These are phyloP conservation scores for Cutaneotrichosporon mucoides DNA, from an alignment of 1,284 basidiomycete species.

Conservation along the genomic window DNA sequence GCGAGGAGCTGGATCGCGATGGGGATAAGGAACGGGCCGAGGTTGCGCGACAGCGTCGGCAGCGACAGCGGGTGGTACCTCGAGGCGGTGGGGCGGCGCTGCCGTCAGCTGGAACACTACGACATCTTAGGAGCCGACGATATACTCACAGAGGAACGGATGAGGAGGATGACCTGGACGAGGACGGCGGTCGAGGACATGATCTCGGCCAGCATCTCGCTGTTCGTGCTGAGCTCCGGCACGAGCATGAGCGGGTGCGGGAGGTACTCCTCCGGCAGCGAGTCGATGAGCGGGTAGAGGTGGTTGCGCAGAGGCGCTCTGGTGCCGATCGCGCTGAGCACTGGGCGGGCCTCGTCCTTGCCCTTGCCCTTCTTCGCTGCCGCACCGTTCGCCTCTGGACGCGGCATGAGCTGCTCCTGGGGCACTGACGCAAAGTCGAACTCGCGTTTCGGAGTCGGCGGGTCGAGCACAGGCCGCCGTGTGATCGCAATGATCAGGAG, in stretches of 20 bases:
- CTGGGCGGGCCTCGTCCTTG: conserved; percentile 49
- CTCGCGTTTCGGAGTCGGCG: conserved; percentile 77
- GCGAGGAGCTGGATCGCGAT: conserved; percentile 35
- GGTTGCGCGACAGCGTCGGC: conserved; percentile 35
- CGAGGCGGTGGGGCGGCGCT: conserved; percentile 6
- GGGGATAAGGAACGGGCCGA: conserved; percentile 38
- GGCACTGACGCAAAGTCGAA: conserved; percentile 69
- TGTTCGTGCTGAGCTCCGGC: conserved; percentile 24
- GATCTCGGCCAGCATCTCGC: conserved; percentile 36
- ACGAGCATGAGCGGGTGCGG: conserved; percentile 37
- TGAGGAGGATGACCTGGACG: conserved; percentile 59
- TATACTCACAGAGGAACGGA: conserved; percentile 27
- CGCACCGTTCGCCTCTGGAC: too few relatives aligned
- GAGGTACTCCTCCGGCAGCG: conserved; percentile 38
- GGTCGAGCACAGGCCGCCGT: conserved; percentile 65
- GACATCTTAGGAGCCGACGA: too few relatives aligned
- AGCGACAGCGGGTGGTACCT: conserved; percentile 28
- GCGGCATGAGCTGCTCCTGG: conserved; percentile 13
- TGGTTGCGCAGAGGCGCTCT: conserved; percentile 56
- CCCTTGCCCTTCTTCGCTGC: conserved; percentile 1
- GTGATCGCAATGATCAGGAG: conserved; percentile 67
- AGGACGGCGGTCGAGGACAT: conserved; percentile 35
- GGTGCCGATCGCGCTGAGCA: conserved; percentile 45
- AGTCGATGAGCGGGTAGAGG: conserved; percentile 39
- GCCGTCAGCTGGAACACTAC: neutral